Evolutionary conservation across 345 rosid species (phyloP), one percentile per base, ranked within the genome.

Genomic region (Lepidium aucheri): DNA sequence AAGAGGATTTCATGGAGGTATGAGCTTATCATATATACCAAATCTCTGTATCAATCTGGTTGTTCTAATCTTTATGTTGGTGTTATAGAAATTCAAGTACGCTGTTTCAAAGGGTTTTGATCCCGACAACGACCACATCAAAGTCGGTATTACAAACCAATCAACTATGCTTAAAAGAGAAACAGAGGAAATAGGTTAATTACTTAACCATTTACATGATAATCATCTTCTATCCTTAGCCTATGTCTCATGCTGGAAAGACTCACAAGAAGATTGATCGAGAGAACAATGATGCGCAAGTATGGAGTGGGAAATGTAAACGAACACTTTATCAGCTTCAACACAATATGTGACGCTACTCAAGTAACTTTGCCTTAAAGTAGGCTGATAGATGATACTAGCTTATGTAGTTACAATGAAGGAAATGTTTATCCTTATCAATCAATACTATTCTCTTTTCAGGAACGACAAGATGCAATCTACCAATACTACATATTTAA

Each of bases 381-480:
- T 45, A 41, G 14, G 24, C 43, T 2, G 36, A 16, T 36, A 46
- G 9, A 20, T 20, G 20, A 51, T 13, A 24, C 35, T 6, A 16
- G 16, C 46, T 57, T 17, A 6, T 41, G 43, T 9, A 39, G 20
- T 40, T 18, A 10, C 15, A 50, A 17, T 54, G 3, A 7, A 20
- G 12, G 40, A 30, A 61, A 26, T 67, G 43, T 39, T 57, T 10
- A 26, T 35, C 59, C 22, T 61, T 10, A 26, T 35, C 59, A 13
- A 70, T 53, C 65, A 43, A 18, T 40, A n/a, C 13, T 47, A 26
- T 49, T 55, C n/a, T 52, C 46, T 63, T 73, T 74, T 39, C n/a
- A 94, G 96, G 97, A 88, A 77, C 72, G 99, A 59, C 99, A 94
- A 81, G 97, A 94, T 70, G 99, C 99, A 73, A 94, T 94, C 82